phyloP scores from a whole-genome alignment of 176 grass and related monocot species.

The Paspalum notatum region DNA sequence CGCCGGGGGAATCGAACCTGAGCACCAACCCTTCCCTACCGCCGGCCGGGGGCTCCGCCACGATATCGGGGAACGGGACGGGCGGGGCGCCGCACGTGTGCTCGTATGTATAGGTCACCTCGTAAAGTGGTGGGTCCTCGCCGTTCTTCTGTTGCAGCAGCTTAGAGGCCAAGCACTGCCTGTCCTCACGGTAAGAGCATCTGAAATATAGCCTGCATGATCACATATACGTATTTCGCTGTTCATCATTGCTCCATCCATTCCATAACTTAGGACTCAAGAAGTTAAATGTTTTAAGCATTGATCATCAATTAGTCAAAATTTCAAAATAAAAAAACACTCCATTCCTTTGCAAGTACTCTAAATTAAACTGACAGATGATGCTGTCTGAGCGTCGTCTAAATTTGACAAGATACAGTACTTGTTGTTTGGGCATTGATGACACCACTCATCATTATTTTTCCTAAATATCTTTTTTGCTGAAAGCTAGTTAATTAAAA shows the following conservation, averaged over 20 bases:
- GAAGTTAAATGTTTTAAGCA: no score
- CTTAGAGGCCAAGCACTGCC: slow-evolving; percentile 61
- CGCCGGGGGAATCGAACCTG: slow-evolving; percentile 41
- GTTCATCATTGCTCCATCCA: neutral
- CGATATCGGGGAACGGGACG: slow-evolving; percentile 46
- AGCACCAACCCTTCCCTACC: slow-evolving; percentile 35
- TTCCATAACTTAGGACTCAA: no score
- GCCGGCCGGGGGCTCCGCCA: slow-evolving; percentile 16
- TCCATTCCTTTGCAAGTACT: no score
- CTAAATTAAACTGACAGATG: no score
- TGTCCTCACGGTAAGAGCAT: slow-evolving; percentile 68
- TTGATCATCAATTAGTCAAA: no score
- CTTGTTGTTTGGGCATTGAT: no score
- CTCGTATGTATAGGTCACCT: slow-evolving; percentile 60
- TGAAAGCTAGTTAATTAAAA: no score
- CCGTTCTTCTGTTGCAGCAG: slow-evolving; percentile 60
- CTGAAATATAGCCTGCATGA: slow-evolving; percentile 57
- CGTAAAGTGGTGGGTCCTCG: slow-evolving; percentile 52
- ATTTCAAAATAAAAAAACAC: no score
- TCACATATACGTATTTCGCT: neutral
- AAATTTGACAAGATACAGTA: no score
- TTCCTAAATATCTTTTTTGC: no score
- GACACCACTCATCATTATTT: no score
- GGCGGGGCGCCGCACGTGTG: slow-evolving; percentile 61
- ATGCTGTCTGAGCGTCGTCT: no score